Evolutionary conservation across 768 basidiomycete species (phyloP).

Genomic region (Tephrocybe sp.): DNA sequence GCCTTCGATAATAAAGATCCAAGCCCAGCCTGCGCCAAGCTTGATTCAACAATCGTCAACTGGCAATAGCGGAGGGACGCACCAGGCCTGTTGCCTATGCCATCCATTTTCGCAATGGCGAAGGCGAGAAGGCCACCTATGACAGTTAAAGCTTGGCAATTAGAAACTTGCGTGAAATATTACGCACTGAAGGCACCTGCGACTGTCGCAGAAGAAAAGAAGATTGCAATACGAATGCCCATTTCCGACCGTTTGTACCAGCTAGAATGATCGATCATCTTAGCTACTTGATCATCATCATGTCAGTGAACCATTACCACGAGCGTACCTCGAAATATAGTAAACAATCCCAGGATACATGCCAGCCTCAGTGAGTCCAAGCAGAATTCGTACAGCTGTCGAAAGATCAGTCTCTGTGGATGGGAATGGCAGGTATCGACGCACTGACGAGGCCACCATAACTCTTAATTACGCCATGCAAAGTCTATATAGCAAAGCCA

Average conservation of each 20-base stretch:
- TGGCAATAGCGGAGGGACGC: conserved; percentile 42
- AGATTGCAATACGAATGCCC: conserved; percentile 68
- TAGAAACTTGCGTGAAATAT: background rate
- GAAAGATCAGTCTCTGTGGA: background rate
- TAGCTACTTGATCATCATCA: background rate
- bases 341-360: conserved; percentile 59
- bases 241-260: conserved; percentile 84
- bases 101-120: conserved; percentile 71
- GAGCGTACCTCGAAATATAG: conserved; percentile 55
- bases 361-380: conserved; percentile 65
- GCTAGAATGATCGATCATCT: conserved; percentile 35
- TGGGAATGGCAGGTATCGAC: conserved; percentile 18
- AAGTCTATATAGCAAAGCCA: conserved; percentile 40
- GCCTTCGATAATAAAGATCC: conserved; percentile 79
- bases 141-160: background rate
- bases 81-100: conserved; percentile 59
- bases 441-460: conserved; percentile 63
- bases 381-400: conserved; percentile 57
- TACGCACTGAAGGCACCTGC: conserved; percentile 71
- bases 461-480: conserved; percentile 61
- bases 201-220: conserved; percentile 80
- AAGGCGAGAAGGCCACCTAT: conserved; percentile 64
- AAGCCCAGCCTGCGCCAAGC: conserved; percentile 47
- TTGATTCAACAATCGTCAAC: background rate
- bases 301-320: background rate